phyloP scores from a whole-genome alignment of 441 rosid species.

The Geranium incanum region DNA sequence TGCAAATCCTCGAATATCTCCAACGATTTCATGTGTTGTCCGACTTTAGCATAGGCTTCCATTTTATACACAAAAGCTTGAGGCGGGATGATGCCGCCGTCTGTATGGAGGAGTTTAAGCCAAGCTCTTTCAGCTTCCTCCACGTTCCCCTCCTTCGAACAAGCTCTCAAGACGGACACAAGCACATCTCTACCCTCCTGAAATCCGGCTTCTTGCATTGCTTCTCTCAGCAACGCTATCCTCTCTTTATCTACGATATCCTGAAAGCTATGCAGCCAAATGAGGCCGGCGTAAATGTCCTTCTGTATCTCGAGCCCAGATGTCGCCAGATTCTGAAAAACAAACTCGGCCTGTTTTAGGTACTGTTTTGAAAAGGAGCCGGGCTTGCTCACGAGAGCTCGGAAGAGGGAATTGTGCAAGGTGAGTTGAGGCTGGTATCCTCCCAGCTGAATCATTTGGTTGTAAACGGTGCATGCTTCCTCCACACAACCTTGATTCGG shows the following conservation, averaged over 20 bases:
- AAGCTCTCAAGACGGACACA: constrained; percentile 65
- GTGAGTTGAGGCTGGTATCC: constrained; percentile 62
- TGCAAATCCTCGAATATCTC: constrained; percentile 64
- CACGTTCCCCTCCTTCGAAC: constrained; percentile 53
- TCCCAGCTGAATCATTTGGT: constrained; percentile 85
- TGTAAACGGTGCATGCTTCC: constrained; percentile 79
- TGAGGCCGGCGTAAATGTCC: constrained; percentile 59
- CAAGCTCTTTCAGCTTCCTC: constrained; percentile 64
- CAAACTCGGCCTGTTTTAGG: constrained; percentile 78
- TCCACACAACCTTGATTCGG: constrained; percentile 56
- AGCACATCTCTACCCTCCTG: constrained; percentile 56
- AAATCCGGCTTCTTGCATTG: constrained; percentile 55
- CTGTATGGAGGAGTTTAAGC: constrained; percentile 43
- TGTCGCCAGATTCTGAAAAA: constrained; percentile 64
- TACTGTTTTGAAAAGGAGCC: constrained; percentile 45
- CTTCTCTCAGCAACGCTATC: constrained; percentile 44
- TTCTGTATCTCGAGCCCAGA: constrained; percentile 59
- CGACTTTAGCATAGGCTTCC: constrained; percentile 59
- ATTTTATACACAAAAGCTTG: constrained; percentile 72
- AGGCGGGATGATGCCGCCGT: constrained; percentile 37
- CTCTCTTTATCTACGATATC: constrained; percentile 51
- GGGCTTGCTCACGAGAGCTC: constrained; percentile 56
- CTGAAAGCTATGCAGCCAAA: constrained; percentile 85
- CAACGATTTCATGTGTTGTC: constrained; percentile 46
- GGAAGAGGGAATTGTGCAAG: constrained; percentile 70